phyloP scores from a whole-genome alignment of 768 basidiomycete species.

The Suillus lakei region DNA sequence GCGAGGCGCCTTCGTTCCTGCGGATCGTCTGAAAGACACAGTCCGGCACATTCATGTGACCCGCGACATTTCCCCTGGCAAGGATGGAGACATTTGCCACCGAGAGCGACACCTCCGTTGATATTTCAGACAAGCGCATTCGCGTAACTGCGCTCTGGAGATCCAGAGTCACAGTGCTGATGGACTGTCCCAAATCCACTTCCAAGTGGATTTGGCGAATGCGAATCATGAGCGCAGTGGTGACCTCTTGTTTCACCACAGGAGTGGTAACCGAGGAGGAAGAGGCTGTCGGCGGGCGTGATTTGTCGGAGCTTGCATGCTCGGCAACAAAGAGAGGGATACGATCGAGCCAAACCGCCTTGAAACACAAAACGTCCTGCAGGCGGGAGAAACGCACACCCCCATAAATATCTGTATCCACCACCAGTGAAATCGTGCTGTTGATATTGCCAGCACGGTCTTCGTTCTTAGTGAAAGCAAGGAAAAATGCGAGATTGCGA shows the following conservation, averaged over 20 bases:
- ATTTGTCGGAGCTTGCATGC: slow-evolving; percentile 23
- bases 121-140: slow-evolving; percentile 63
- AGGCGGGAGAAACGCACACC: slow-evolving; percentile 82
- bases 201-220: slow-evolving; percentile 75
- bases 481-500: slow-evolving; percentile 79
- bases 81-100: slow-evolving; percentile 56
- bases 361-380: slow-evolving; percentile 93
- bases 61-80: slow-evolving; percentile 76
- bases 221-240: slow-evolving; percentile 68
- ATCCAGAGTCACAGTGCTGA: slow-evolving; percentile 70
- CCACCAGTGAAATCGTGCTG: slow-evolving; percentile 68
- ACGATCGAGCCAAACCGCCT: slow-evolving; percentile 91
- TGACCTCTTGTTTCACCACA: slow-evolving; percentile 48
- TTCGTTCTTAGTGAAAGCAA: slow-evolving; percentile 64
- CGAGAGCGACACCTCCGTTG: slow-evolving; percentile 69
- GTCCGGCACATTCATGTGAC: slow-evolving; percentile 65
- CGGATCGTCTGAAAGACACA: slow-evolving; percentile 79
- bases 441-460: slow-evolving; percentile 38
- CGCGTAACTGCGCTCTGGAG: slow-evolving; percentile 67
- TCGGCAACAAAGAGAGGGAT: slow-evolving; percentile 73
- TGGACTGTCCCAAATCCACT: slow-evolving; percentile 86
- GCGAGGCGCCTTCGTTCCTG: slow-evolving; percentile 48
- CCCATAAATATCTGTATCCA: slow-evolving; percentile 87
- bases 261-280: slow-evolving; percentile 19
- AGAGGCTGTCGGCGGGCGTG: slow-evolving; percentile 22